phyloP scores from a whole-genome alignment of 176 grass and related monocot species.

The Hordeum marinum region DNA sequence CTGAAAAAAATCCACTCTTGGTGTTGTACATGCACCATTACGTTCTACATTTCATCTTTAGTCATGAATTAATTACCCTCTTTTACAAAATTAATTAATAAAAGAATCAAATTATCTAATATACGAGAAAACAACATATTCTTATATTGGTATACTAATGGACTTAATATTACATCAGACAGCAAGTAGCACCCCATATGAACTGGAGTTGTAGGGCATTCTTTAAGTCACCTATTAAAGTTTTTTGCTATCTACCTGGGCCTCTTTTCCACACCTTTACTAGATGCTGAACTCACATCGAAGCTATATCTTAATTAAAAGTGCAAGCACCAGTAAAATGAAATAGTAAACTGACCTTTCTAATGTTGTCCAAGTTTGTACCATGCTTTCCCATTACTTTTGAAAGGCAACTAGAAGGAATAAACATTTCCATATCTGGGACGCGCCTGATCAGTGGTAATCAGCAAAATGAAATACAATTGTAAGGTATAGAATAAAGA shows the following conservation, averaged over 20 bases:
- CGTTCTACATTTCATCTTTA: not conserved
- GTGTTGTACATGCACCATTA: not conserved
- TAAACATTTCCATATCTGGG: conserved; percentile 64
- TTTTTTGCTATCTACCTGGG: not conserved
- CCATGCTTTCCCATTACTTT: conserved; percentile 97
- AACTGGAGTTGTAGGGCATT: not conserved
- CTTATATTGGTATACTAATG: not conserved
- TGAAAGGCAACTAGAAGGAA: conserved; percentile 62
- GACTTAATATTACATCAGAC: not conserved
- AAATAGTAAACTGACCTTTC: conserved; percentile 75
- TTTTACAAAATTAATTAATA: not conserved
- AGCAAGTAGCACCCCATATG: not conserved
- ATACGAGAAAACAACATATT: not conserved
- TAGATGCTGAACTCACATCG: not conserved
- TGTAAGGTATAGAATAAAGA: not conserved
- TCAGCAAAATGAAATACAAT: conserved; percentile 23
- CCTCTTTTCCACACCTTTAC: not conserved
- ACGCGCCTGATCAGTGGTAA: conserved; percentile 25
- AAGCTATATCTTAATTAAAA: not conserved
- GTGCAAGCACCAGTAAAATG: not conserved
- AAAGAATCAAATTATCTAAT: not conserved
- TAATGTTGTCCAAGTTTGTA: conserved; percentile 90
- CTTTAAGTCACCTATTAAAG: not conserved
- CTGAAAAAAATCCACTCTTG: not conserved
- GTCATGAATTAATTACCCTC: not conserved